Conservation (phyloP, 495 filamentous ascomycete species). For the Thermochaetoides thermophila region DNA sequence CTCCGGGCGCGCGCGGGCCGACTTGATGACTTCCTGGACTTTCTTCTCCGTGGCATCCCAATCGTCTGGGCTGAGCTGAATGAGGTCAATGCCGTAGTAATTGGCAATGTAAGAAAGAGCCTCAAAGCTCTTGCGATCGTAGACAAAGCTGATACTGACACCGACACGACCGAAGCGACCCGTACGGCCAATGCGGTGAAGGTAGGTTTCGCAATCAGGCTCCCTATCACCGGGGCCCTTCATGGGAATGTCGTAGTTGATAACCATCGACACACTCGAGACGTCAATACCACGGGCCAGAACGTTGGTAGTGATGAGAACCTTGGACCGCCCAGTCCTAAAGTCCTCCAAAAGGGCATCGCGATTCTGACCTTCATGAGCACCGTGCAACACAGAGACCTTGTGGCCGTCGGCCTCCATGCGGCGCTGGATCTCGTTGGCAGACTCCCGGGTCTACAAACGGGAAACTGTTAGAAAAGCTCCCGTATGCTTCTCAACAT, state of each 20-base stretch:
- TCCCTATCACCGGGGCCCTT: constrained; percentile 32
- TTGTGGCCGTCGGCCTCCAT: constrained; percentile 84
- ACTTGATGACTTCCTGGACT: constrained; percentile 75
- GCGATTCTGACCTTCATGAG: constrained; percentile 65
- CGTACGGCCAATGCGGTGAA: constrained; percentile 95
- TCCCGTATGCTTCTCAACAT: background rate
- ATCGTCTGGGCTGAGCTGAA: constrained; percentile 42
- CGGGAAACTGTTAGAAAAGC: constrained; percentile 11
- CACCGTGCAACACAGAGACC: constrained; percentile 76
- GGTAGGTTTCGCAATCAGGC: constrained; percentile 83
- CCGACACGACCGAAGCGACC: constrained; percentile 97
- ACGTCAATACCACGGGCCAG: constrained; percentile 95
- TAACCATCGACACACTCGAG: constrained; percentile 87
- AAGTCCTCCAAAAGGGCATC: constrained; percentile 80
- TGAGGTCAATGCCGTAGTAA: constrained; percentile 45
- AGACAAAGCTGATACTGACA: constrained; percentile 83
- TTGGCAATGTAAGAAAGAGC: constrained; percentile 62
- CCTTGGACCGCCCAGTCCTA: constrained; percentile 73
- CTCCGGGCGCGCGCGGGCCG: constrained; percentile 49
- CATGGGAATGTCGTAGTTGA: constrained; percentile 80
- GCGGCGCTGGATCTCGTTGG: constrained; percentile 63
- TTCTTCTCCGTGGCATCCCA: constrained; percentile 77
- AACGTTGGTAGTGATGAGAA: constrained; percentile 98
- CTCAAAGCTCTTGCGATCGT: constrained; percentile 57
- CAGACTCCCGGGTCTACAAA: constrained; percentile 59